Evolutionary conservation across 768 basidiomycete genomes (phyloP).

Genomic region (Postia placenta): DNA sequence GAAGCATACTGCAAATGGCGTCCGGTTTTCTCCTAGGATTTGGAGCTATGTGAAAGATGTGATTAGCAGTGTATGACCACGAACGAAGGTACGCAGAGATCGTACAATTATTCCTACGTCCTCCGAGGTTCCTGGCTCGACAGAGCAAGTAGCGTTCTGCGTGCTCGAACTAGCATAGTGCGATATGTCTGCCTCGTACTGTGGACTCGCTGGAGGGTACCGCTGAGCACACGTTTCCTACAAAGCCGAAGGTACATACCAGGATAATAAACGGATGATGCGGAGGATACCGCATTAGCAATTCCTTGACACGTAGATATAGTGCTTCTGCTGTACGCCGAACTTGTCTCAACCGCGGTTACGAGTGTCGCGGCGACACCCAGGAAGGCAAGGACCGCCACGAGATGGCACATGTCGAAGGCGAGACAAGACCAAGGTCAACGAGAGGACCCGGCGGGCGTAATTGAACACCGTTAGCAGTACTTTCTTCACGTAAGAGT

Average conservation of each 20-base stretch:
- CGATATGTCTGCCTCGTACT: background rate
- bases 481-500: too few relatives aligned
- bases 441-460: too few relatives aligned
- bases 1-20: conserved; percentile 45
- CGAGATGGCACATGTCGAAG: too few relatives aligned
- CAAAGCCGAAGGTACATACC: conserved; percentile 20
- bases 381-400: too few relatives aligned
- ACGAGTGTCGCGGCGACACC: too few relatives aligned
- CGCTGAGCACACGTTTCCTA: background rate
- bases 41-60: conserved; percentile 33
- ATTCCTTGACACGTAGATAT: conserved; percentile 30
- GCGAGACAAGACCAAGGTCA: too few relatives aligned
- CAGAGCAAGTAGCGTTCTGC: background rate
- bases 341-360: too few relatives aligned
- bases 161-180: background rate
- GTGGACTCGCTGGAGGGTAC: background rate
- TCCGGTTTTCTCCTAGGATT: conserved; percentile 36
- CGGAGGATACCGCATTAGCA: conserved; percentile 30
- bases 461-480: too few relatives aligned
- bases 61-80: too few relatives aligned
- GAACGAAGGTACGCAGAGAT: background rate
- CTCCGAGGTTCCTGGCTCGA: conserved; percentile 1
- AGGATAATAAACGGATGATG: conserved; percentile 40
- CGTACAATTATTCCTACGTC: background rate
- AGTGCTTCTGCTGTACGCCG: too few relatives aligned